phyloP scores from a whole-genome alignment of 768 basidiomycete genomes.

The Wakefieldia striispora region DNA sequence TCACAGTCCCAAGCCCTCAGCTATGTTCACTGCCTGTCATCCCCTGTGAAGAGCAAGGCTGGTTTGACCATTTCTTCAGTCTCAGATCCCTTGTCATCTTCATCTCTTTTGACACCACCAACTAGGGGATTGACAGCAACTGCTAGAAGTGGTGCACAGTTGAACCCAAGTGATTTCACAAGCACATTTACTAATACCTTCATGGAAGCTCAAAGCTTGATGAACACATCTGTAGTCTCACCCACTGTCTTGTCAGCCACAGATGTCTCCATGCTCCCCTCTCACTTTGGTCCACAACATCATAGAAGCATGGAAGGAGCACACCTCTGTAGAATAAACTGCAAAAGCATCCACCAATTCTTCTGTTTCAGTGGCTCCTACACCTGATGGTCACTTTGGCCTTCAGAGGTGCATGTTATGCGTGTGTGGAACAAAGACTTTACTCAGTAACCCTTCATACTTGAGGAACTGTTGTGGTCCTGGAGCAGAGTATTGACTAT shows the following conservation, averaged over 20 bases:
- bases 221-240: slow-evolving; percentile 26
- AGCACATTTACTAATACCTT: slow-evolving; percentile 39
- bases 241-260: slow-evolving; percentile 55
- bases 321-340: slow-evolving; percentile 46
- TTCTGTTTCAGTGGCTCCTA: slow-evolving; percentile 35
- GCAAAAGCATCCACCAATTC: slow-evolving; percentile 38
- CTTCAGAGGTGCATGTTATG: too few relatives aligned
- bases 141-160: slow-evolving; percentile 30
- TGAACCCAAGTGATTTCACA: slow-evolving; percentile 36
- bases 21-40: too few relatives aligned
- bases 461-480: too few relatives aligned
- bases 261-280: slow-evolving; percentile 69
- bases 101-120: slow-evolving; percentile 51
- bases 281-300: slow-evolving; percentile 75
- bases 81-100: slow-evolving; percentile 29
- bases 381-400: slow-evolving; percentile 31
- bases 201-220: slow-evolving; percentile 34
- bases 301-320: slow-evolving; percentile 78
- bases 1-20: too few relatives aligned
- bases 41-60: slow-evolving; percentile 44
- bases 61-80: slow-evolving; percentile 29
- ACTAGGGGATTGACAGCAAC: slow-evolving; percentile 32
- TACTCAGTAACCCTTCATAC: too few relatives aligned
- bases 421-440: too few relatives aligned
- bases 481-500: too few relatives aligned